phyloP scores from a whole-genome alignment of 228 moss, liverwort and hornwort genomes.

The Sphagnum fallax region DNA sequence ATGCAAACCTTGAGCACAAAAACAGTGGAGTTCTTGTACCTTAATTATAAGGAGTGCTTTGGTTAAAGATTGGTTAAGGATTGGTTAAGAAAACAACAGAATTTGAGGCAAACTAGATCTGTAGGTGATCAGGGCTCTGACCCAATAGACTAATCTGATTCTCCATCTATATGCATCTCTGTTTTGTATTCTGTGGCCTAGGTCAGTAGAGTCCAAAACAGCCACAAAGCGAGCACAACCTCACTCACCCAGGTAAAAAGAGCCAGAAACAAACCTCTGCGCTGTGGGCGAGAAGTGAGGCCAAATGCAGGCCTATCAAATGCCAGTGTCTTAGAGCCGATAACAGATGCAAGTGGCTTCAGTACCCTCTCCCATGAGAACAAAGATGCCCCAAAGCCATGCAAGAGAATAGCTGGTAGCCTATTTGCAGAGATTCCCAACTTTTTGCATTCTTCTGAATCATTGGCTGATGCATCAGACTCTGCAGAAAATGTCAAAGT shows the following conservation, averaged over 20 bases:
- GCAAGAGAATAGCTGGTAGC: slow-evolving; percentile 68
- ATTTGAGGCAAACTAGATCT: no score
- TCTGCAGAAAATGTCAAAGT: neutral
- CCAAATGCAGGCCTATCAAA: slow-evolving; percentile 98
- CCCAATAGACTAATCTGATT: no score
- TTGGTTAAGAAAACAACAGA: no score
- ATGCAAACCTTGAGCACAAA: neutral
- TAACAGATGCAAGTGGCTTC: slow-evolving; percentile 49
- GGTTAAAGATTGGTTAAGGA: no score
- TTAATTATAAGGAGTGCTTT: no score
- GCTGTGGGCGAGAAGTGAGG: slow-evolving; percentile 53
- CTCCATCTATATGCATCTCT: no score
- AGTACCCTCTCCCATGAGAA: slow-evolving; percentile 87
- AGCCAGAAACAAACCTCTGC: neutral
- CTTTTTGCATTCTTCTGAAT: neutral
- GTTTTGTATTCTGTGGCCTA: no score
- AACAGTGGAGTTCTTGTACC: no score
- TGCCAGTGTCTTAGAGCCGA: slow-evolving; percentile 61
- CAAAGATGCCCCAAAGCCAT: slow-evolving; percentile 91
- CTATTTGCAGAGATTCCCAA: slow-evolving; percentile 2
- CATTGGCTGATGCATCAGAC: neutral
- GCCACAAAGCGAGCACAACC: neutral
- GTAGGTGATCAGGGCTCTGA: no score
- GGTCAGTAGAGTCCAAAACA: no score
- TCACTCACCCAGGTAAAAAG: neutral